These are phyloP conservation scores for Polytrichum formosum DNA, from an alignment of 225 moss, liverwort and hornwort genomes.

Conservation along the genomic window DNA sequence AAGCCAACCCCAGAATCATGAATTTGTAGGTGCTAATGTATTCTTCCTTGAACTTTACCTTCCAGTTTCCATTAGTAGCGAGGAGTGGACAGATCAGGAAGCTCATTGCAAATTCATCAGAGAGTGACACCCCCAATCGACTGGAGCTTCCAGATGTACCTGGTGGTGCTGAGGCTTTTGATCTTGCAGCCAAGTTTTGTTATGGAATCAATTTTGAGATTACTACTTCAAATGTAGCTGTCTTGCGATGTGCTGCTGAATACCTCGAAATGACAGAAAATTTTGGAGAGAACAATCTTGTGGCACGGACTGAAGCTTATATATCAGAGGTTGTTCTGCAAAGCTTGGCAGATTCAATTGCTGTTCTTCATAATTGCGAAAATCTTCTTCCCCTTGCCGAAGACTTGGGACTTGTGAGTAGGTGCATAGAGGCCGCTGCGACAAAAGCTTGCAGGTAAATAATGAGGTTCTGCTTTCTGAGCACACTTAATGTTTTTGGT, in stretches of 20 bases:
- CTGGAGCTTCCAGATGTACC: constrained; percentile 62
- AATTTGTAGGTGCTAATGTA: too few species aligned
- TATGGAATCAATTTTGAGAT: constrained; percentile 75
- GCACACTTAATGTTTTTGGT: too few species aligned
- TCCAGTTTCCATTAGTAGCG: constrained; percentile 59
- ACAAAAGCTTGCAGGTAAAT: constrained; percentile 45
- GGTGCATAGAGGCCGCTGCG: constrained; percentile 60
- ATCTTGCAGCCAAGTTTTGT: constrained; percentile 67
- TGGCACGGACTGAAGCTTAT: constrained; percentile 50
- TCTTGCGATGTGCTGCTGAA: constrained; percentile 56
- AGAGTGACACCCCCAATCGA: constrained; percentile 40
- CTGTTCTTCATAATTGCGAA: constrained; percentile 67
- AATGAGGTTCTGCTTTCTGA: too few species aligned
- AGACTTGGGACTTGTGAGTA: constrained; percentile 54
- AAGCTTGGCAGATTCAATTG: constrained; percentile 50
- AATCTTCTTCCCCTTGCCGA: constrained; percentile 57
- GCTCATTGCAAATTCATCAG: constrained; percentile 46
- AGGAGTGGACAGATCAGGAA: constrained; percentile 61
- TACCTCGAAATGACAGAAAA: constrained; percentile 66
- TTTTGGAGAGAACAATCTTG: constrained; percentile 54
- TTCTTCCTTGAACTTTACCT: neutral
- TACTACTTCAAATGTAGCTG: constrained; percentile 56
- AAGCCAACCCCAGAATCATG: too few species aligned
- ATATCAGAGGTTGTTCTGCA: constrained; percentile 49
- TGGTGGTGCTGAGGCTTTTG: constrained; percentile 66